These are phyloP conservation scores for Kluyveromyces marxianus DNA, from an alignment of 1,139 yeast genomes.

Conservation along the genomic window DNA sequence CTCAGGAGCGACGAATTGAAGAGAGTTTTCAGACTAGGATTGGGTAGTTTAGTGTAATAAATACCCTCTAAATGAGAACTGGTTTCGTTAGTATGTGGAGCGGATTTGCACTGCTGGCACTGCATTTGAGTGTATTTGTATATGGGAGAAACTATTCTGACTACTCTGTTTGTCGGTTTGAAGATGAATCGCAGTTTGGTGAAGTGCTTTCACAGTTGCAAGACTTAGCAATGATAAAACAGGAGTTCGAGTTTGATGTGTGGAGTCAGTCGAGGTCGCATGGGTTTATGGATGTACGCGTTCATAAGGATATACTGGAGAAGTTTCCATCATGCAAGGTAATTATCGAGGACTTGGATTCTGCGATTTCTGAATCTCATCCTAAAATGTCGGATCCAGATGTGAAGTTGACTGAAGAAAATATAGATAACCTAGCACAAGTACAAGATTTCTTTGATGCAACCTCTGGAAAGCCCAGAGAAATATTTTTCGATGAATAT, in stretches of 20 bases:
- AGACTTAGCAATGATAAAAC: not conserved
- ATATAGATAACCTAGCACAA: not conserved
- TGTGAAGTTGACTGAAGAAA: constrained; percentile 28
- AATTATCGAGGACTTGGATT: constrained; percentile 52
- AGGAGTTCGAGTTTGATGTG: constrained; percentile 18
- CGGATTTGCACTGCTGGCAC: not conserved
- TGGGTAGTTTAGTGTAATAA: no score
- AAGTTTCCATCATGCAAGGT: constrained; percentile 20
- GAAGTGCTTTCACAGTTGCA: constrained; percentile 21
- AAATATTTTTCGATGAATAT: constrained; percentile 59
- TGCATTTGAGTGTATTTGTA: not conserved
- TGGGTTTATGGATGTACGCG: constrained; percentile 36
- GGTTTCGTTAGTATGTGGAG: not conserved
- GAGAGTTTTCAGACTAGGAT: no score
- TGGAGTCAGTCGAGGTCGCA: constrained; percentile 29
- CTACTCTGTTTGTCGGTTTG: constrained; percentile 20
- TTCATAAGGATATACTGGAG: constrained; percentile 24
- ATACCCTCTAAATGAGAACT: not conserved
- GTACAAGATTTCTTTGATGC: constrained; percentile 10
- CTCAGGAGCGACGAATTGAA: no score
- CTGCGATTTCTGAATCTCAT: constrained; percentile 40
- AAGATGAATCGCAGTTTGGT: constrained; percentile 17
- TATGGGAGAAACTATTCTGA: constrained; percentile 13
- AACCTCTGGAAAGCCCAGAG: constrained; percentile 13
- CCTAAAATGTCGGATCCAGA: constrained; percentile 27